phyloP scores from a whole-genome alignment of 176 grass and related monocot genomes.

The Zea mays region DNA sequence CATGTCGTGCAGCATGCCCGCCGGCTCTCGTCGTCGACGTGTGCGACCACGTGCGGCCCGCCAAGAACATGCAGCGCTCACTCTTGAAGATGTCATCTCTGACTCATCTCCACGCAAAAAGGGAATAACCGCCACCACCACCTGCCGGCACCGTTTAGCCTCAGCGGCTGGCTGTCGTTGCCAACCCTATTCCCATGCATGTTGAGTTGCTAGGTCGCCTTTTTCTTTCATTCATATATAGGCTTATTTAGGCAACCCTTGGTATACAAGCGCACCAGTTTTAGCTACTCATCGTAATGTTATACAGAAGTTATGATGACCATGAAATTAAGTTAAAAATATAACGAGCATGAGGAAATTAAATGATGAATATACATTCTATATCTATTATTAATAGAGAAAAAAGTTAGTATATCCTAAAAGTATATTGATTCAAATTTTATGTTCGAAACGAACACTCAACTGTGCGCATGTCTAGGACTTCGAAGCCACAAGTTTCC shows the following conservation, averaged over 20 bases:
- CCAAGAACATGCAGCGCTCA: neutral
- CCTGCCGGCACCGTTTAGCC: neutral
- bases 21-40: neutral
- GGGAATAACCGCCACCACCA: neutral
- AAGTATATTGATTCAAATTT: no score
- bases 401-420: no score
- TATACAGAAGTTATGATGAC: neutral
- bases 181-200: slow-evolving; percentile 29
- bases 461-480: neutral
- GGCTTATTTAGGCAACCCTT: no score
- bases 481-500: no score
- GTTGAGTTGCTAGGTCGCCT: neutral
- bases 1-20: neutral
- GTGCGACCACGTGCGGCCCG: slow-evolving; percentile 26
- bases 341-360: neutral
- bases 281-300: slow-evolving; percentile 2
- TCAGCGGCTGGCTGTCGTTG: neutral
- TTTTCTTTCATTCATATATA: neutral
- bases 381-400: no score
- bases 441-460: no score
- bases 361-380: no score
- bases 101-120: slow-evolving; percentile 51
- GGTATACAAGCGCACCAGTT: neutral
- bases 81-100: neutral
- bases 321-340: neutral